Evolutionary conservation across 768 basidiomycete genomes (phyloP), one percentile per base, ranked within the genome.

Genomic region (Tricholoma sp.): DNA sequence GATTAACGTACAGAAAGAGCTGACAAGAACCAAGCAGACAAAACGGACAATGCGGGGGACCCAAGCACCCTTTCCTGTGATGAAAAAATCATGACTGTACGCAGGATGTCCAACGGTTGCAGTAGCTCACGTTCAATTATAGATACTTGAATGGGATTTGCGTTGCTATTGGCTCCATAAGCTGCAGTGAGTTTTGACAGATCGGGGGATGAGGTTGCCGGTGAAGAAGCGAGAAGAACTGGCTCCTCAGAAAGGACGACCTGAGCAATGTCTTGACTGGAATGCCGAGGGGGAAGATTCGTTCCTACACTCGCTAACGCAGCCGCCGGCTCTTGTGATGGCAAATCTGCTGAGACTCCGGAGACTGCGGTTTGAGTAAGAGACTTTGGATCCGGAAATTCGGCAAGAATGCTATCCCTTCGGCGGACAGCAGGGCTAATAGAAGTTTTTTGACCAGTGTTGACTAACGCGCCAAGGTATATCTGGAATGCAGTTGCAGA

Each of bases 111-210:
- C 5, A 0, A 18, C 15, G 42, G 34, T 4, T 11, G 41, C 56
- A 42, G 42, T 24, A 15, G 78, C 88, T 69, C 64, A 89, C 92
- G 83, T 78, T 94, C 91, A 58, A 85, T 84, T 60, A 94, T 80
- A 24, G 90, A 80, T 37, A 94, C 93, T 48, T 89, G 81, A 32
- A 95, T 85, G 5, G 93, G 93, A 57, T 81, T 81, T 0, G 66
- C 59, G 17, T 75, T 72, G 24, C 78, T 80, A 10, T 73, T 74
- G 50, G 73, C 66, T 57, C 74, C 68, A 49, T 79, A 65, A 20
- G 74, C 75, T 11, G 79, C 72, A 11, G 76, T 66, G 32, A 80
- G 55, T 55, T 74, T 82, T 44, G 72, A 71, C 52, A 80, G 65
- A 24, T 78, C 75, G 10, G 74, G 57, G 58, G 63, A 66, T 18